Base-by-base conservation (phyloP, 495 filamentous ascomycete genomes). In the Chlorociboria aeruginascens region DNA sequence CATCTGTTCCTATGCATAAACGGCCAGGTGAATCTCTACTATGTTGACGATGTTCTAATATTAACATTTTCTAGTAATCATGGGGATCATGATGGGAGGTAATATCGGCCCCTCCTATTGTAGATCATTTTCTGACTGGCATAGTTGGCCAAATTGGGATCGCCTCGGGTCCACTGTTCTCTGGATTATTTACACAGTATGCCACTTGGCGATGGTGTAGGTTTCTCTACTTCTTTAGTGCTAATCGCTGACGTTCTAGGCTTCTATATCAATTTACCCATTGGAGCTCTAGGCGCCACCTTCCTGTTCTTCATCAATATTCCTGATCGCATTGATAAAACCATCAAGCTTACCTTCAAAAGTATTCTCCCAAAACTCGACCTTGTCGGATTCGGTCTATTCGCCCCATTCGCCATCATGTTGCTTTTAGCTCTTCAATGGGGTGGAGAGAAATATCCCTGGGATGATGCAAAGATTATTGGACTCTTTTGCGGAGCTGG, bases 261-360 rank as follows among this genome's bases (percentile, higher is more conserved):
- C 52, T 82, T 82, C 56, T 82, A 82, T 51, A 78, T 85, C 50
- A 84, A 83, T 56, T 66, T 82, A 31, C 77, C 77, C 0, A 61
- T 77, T 31, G 78, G 77, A 12, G 76, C 51, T 8, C 31, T 77
- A 9, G 67, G 69, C 0, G 70, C 62, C 7, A 8, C 66, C 4
- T 49, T 78, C 13, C 38, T 79, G 13, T 32, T 67, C 28, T 63
- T 78, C 45, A 53, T 76, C 46, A 50, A 63, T 6, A 68, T 80
- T 7, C 76, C 79, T 3, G 59, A 70, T 39, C 59, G 11, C 0
- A 14, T 32, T 28, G 41, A 54, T 8, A 37, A 2, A 10, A 14
- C 8, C 7, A 10, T 4, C n/a, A 51, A 51, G 20, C 17, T 1
- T 7, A 40, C 20, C 43, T 25, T 51, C 14, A 17, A 17, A 10